These are phyloP conservation scores for Papiliotrema fonsecae DNA, from an alignment of 1,284 basidiomycete species.

Conservation along the genomic window DNA sequence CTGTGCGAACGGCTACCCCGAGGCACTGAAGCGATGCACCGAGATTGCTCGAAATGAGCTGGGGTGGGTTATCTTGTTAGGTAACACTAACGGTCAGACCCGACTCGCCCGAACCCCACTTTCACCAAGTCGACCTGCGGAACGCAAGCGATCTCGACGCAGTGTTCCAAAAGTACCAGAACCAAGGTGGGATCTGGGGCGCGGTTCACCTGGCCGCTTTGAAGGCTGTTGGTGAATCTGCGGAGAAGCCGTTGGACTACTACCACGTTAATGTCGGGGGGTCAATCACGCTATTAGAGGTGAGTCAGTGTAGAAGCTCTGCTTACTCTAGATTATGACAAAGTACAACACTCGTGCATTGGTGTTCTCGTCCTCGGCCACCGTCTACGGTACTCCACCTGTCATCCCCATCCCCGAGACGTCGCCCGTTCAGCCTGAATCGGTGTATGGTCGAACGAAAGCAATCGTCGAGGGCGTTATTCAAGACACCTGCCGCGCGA, in stretches of 20 bases:
- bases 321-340: conserved; percentile 63
- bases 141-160: conserved; percentile 62
- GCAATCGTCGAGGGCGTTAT: conserved; percentile 89
- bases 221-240: conserved; percentile 98
- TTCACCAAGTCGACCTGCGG: conserved; percentile 66
- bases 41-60: conserved; percentile 65
- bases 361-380: conserved; percentile 97
- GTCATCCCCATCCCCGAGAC: conserved; percentile 91
- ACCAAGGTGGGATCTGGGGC: conserved; percentile 87
- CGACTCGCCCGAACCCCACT: conserved; percentile 39
- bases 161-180: conserved; percentile 70
- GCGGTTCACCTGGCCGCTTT: conserved; percentile 94
- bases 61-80: conserved; percentile 30
- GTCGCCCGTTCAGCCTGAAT: conserved; percentile 80
- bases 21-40: conserved; percentile 66
- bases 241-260: conserved; percentile 86
- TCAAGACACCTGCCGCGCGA: conserved; percentile 78
- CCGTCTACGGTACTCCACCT: conserved; percentile 95
- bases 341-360: conserved; percentile 76
- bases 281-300: conserved; percentile 69
- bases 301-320: conserved; percentile 22
- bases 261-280: conserved; percentile 87
- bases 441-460: conserved; percentile 93
- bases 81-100: conserved; percentile 53
- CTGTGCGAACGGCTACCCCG: conserved; percentile 79